Percentiles rank a stretch among this genome's conserved stretches.
phyloP scores from a whole-genome alignment of 1,139 yeast species.

The Blastobotrys proliferans region DNA sequence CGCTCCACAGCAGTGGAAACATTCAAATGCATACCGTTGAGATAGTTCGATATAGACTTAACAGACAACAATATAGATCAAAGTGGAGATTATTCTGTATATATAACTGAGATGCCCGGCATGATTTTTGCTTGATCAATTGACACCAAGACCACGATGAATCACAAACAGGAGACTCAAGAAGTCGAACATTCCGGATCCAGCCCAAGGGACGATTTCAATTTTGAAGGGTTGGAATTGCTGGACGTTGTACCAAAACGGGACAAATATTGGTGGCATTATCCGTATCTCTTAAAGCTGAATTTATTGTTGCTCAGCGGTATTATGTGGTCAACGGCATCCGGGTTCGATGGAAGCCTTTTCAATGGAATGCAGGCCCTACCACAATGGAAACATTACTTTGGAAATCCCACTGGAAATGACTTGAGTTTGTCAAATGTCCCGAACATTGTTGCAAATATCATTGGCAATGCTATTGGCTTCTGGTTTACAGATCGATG shows the following conservation, averaged over 20 bases:
- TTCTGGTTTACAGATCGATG: constrained; percentile 7
- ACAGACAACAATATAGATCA: too few relatives aligned
- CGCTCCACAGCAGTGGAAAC: too few relatives aligned
- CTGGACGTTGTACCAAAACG: constrained; percentile 23
- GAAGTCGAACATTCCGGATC: too few relatives aligned
- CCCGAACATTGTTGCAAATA: background rate
- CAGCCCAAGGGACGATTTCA: too few relatives aligned
- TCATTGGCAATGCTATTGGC: background rate
- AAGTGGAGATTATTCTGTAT: too few relatives aligned
- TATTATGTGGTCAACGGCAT: background rate
- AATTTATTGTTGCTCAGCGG: constrained; percentile 25
- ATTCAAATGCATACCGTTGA: too few relatives aligned
- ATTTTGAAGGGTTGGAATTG: background rate
- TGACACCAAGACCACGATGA: too few relatives aligned
- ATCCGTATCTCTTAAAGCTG: constrained; percentile 38
- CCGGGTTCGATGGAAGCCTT: constrained; percentile 9
- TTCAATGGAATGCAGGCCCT: constrained; percentile 6
- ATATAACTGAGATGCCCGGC: too few relatives aligned
- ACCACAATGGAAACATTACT: constrained; percentile 6
- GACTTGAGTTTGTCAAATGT: constrained; percentile 5
- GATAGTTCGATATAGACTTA: too few relatives aligned
- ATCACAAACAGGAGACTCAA: too few relatives aligned
- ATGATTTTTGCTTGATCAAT: too few relatives aligned
- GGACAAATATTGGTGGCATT: constrained; percentile 33
- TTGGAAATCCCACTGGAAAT: constrained; percentile 6